Base-by-base conservation (phyloP, 2,329 filamentous ascomycete species). In the Fusarium bactridioides region DNA sequence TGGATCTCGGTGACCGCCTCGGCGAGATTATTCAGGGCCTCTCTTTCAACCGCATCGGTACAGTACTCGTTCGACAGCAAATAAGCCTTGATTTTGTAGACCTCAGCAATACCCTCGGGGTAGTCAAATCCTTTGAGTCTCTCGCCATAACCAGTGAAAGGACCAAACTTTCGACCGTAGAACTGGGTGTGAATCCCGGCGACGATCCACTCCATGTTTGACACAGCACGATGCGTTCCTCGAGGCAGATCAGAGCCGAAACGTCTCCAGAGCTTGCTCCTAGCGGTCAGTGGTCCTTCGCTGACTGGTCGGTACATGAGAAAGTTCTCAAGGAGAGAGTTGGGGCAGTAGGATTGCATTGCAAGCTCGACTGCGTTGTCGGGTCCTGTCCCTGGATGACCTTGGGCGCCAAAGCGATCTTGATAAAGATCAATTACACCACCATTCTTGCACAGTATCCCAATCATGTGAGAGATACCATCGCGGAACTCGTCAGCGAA, bases 371-470 rank as follows among this genome's bases (percentile, higher is more conserved):
- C 27, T 9, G 64, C 57, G 6, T 71, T 72, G 5, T 41, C 27
- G 4, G 64, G 68, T 7, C 8, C 40, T 4, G 8, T 4, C 6
- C 21, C 13, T 11, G 19, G 10, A 27, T n/a, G 7, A 13, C 25
- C 47, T 23, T 45, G n/a, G 5, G 54, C 0, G 6, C 12, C 10
- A 43, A 72, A 72, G 4, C 63, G 53, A 41, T 59, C 41, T 11
- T 71, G 63, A 15, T 68, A 38, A 6, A 71, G 54, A 19, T 72
- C 68, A n/a, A 71, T 29, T 8, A 69, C 38, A n/a, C 48, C 40
- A 4, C 63, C 69, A 3, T 45, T 58, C 5, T 21, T 40, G 19
- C 68, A 68, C 0, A 64, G 13, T 15, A 60, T 50, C 4, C 38
- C 43, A 7, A 56, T 55, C 47, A 72, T 64, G 5, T 37, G 12